Evolutionary conservation across 78 protist species (phyloP).

Genomic region (Polysphondylium violaceum): DNA sequence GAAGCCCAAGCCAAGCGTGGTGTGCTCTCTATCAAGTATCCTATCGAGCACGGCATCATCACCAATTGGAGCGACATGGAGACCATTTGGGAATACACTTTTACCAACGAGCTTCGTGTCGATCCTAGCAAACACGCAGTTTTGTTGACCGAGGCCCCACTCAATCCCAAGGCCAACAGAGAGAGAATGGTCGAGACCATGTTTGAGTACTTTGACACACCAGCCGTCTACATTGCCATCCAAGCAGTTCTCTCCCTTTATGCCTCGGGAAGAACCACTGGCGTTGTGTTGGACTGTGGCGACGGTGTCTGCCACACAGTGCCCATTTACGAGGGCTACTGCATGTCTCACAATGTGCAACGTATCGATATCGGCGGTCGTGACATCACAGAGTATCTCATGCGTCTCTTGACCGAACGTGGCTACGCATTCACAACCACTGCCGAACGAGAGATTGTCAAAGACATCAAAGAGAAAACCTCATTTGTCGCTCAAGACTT

Average conservation of each 20-base stretch:
- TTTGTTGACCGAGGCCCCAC: constrained; percentile 98
- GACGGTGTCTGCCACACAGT: constrained; percentile 97
- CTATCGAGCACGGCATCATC: constrained; percentile 98
- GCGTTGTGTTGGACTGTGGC: constrained; percentile 98
- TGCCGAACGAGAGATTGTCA: constrained; percentile 97
- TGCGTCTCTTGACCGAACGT: constrained; percentile 93
- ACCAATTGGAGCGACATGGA: constrained; percentile 94
- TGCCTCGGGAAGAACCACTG: constrained; percentile 94
- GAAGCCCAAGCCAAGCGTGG: constrained; percentile 95
- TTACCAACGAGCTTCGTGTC: constrained; percentile 96
- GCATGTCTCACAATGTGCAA: constrained; percentile 92
- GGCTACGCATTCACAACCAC: constrained; percentile 97
- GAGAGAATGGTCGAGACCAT: constrained; percentile 97
- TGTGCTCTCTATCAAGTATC: constrained; percentile 90
- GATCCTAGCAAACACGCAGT: constrained; percentile 97
- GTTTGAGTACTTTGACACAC: constrained; percentile 97
- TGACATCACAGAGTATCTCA: constrained; percentile 94
- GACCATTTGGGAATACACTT: constrained; percentile 97
- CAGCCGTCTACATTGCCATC: constrained; percentile 95
- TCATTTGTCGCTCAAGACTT: constrained; percentile 76
- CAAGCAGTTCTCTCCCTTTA: constrained; percentile 97
- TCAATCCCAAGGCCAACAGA: constrained; percentile 98
- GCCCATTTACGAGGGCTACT: constrained; percentile 98
- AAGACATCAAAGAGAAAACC: constrained; percentile 95
- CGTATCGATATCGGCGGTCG: constrained; percentile 96